These are phyloP conservation scores for Aureobasidium sp. DNA, from an alignment of 2,329 filamentous ascomycete species.

Conservation along the genomic window DNA sequence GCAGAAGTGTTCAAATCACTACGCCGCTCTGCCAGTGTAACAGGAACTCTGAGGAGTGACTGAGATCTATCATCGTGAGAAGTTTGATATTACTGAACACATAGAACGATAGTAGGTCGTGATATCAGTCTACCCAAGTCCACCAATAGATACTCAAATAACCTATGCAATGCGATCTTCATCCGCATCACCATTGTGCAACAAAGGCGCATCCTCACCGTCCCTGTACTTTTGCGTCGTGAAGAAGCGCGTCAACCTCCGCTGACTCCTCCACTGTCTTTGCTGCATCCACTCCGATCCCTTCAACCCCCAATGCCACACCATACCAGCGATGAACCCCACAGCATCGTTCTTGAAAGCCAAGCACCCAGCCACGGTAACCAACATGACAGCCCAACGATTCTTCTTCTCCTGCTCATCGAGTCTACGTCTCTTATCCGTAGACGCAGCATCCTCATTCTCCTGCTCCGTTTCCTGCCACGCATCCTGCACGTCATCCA, in stretches of 20 bases:
- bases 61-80: too few species aligned
- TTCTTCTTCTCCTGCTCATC: slow-evolving; percentile 61
- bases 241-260: neutral
- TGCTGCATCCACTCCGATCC: neutral
- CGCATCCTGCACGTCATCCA: slow-evolving; percentile 64
- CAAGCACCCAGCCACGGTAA: slow-evolving; percentile 71
- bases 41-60: too few species aligned
- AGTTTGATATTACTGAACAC: too few species aligned
- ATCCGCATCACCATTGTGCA: neutral
- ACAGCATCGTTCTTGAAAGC: slow-evolving; percentile 86
- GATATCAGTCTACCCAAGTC: too few species aligned
- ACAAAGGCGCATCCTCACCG: neutral
- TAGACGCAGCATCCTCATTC: slow-evolving; percentile 14
- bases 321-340: slow-evolving; percentile 72
- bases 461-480: slow-evolving; percentile 33
- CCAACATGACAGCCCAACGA: slow-evolving; percentile 82
- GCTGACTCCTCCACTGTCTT: neutral
- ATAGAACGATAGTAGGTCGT: too few species aligned
- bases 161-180: neutral
- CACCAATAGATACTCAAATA: neutral
- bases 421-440: slow-evolving; percentile 41
- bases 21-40: too few species aligned
- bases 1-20: too few species aligned
- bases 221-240: neutral
- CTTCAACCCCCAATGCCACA: slow-evolving; percentile 63